Evolutionary conservation across 768 basidiomycete species (phyloP), one percentile per base, ranked within the genome.

Genomic region (Infundibulicybe gibba): DNA sequence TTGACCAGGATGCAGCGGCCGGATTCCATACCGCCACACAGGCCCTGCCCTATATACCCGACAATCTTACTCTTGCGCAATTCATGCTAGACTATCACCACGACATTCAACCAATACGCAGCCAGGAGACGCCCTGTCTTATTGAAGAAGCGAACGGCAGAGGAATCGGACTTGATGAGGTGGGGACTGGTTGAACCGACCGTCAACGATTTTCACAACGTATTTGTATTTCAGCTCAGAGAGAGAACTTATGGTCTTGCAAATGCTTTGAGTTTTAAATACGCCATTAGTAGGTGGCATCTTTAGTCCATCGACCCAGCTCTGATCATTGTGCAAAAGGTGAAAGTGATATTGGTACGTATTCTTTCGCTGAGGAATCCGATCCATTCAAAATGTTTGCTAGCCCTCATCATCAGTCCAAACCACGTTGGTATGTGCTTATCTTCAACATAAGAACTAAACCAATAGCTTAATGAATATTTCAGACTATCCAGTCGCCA

Each of bases 21-120:
- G 59, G 59, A 38, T 59, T 69, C 44, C 55, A 58, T 43, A 45
- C 52, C 50, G 52, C 58, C n/a, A 60, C 53, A 40, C 41, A 52
- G 34, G 45, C 63, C 11, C 55, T 75, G 40, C 66, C 67, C 43
- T 53, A 54, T 33, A 72, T 80, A 40, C 81, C 81, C n/a, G 77
- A 80, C 44, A 61, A 81, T 60, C 55, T 82, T 17, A 78, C 75
- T 4, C 57, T 83, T 2, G 69, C 79, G 0, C 77, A 81, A 49
- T 83, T 83, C 52, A 70, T 83, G 59, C 62, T 83, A 20, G 74
- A 80, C 49, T 65, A 65, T 17, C 58, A 70, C 39, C 77, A 79
- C 44, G 65, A 69, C 2, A 48, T 75, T 34, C 66, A 65, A n/a
- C 75, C 79, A 0, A 44, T 49, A 2, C 68, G 73, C 19, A 61